Evolutionary conservation across 2,329 filamentous ascomycete species (phyloP).

Genomic region (Aspergillus candidus): DNA sequence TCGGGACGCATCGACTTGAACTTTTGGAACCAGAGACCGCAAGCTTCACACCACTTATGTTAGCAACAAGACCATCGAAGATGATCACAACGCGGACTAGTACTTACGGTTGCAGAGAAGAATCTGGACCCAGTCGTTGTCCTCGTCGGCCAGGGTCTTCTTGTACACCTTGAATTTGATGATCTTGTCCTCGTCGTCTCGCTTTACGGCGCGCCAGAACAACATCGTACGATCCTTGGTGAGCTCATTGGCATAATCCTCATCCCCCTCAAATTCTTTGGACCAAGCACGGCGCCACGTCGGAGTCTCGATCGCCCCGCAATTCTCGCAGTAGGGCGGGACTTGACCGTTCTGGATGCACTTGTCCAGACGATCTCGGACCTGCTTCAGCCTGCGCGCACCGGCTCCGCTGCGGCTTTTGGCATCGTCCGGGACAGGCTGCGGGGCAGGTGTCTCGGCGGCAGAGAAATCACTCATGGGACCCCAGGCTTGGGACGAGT

Average conservation of each 20-base stretch:
- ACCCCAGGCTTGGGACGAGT: slow-evolving; percentile 36
- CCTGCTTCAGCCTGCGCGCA: slow-evolving; percentile 61
- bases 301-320: slow-evolving; percentile 89
- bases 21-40: slow-evolving; percentile 90
- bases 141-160: slow-evolving; percentile 61
- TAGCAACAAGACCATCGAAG: slow-evolving; percentile 4
- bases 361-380: slow-evolving; percentile 50
- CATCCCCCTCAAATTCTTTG: slow-evolving; percentile 65
- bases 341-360: slow-evolving; percentile 71
- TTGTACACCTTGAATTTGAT: slow-evolving; percentile 67
- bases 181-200: slow-evolving; percentile 57
- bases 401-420: slow-evolving; percentile 44
- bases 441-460: slow-evolving; percentile 33
- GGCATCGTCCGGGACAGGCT: slow-evolving; percentile 25
- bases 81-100: not conserved
- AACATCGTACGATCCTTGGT: slow-evolving; percentile 68
- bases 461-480: slow-evolving; percentile 41
- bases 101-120: slow-evolving; percentile 80
- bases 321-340: slow-evolving; percentile 86
- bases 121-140: slow-evolving; percentile 66
- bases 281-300: slow-evolving; percentile 93
- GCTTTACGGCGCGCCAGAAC: slow-evolving; percentile 62
- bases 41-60: slow-evolving; percentile 48
- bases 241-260: slow-evolving; percentile 63
- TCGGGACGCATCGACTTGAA: slow-evolving; percentile 76